A percentile compares a stretch with the other conserved stretches of the same genome.
These are phyloP conservation scores for Cladosporium halotolerans DNA, from an alignment of 2,329 filamentous ascomycete species.

Conservation along the genomic window DNA sequence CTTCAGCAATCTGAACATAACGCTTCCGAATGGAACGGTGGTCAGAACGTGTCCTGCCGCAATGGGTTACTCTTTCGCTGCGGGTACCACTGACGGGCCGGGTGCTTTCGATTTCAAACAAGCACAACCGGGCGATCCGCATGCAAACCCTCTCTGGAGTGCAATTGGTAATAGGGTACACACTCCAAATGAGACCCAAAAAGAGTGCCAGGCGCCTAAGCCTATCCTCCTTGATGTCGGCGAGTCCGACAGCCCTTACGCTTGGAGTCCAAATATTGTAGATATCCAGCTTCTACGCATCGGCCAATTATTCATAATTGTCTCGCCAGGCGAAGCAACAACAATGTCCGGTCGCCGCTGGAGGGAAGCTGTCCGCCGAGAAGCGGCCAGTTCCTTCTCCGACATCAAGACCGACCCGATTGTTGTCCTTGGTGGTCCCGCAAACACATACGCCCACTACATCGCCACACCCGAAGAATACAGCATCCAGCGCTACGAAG, in stretches of 20 bases:
- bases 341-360: constrained; percentile 90
- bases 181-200: constrained; percentile 62
- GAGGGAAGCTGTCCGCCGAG: constrained; percentile 63
- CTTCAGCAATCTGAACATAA: constrained; percentile 69
- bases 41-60: constrained; percentile 78
- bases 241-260: constrained; percentile 68
- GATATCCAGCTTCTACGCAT: constrained; percentile 81
- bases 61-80: constrained; percentile 86
- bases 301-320: constrained; percentile 75
- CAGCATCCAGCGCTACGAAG: constrained; percentile 81
- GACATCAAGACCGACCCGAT: constrained; percentile 49
- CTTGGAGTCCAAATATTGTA: constrained; percentile 86
- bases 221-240: constrained; percentile 85
- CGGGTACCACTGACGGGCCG: constrained; percentile 85
- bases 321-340: constrained; percentile 80
- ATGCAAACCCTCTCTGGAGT: constrained; percentile 72
- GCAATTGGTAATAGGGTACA: constrained; percentile 68
- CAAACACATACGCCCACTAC: constrained; percentile 86
- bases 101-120: constrained; percentile 92
- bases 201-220: constrained; percentile 71
- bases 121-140: constrained; percentile 66
- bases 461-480: constrained; percentile 76
- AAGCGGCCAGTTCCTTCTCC: constrained; percentile 28
- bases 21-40: constrained; percentile 62
- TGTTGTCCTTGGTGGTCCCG: constrained; percentile 82